Conservation (phyloP, 1,284 basidiomycete species). For the Sanguinoderma infundibulare region DNA sequence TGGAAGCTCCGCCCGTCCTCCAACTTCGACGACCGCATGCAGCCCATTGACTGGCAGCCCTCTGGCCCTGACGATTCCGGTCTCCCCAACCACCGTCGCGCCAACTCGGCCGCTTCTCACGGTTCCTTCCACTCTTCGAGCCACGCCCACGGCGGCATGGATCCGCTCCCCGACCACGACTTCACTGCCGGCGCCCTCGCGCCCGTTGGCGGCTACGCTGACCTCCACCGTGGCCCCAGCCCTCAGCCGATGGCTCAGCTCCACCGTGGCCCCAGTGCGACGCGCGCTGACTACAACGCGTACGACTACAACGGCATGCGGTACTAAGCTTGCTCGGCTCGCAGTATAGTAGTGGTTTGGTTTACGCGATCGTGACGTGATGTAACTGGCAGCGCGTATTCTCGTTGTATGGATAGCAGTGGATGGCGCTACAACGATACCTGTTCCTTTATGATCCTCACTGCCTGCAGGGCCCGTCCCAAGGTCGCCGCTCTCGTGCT, state of each 20-base stretch:
- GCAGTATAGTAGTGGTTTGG: neutral
- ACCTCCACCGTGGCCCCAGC: slow-evolving; percentile 70
- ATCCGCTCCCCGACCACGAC: slow-evolving; percentile 73
- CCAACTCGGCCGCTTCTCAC: slow-evolving; percentile 57
- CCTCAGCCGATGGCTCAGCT: slow-evolving; percentile 69
- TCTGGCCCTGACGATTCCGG: slow-evolving; percentile 48
- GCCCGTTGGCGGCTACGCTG: slow-evolving; percentile 78
- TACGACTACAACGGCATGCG: slow-evolving; percentile 38
- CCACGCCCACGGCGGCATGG: slow-evolving; percentile 44
- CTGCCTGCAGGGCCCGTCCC: slow-evolving; percentile 2
- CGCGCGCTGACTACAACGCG: slow-evolving; percentile 55
- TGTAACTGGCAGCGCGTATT: slow-evolving; percentile 21
- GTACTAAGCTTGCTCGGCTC: slow-evolving; percentile 26
- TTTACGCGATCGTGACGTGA: slow-evolving; percentile 5
- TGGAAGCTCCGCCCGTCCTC: slow-evolving; percentile 86
- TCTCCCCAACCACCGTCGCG: slow-evolving; percentile 54
- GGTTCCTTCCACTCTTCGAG: slow-evolving; percentile 71
- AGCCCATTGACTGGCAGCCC: slow-evolving; percentile 84
- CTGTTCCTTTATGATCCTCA: slow-evolving; percentile 18
- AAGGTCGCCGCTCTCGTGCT: neutral
- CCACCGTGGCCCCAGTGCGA: slow-evolving; percentile 46
- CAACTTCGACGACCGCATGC: slow-evolving; percentile 82
- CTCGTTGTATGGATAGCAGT: slow-evolving; percentile 31
- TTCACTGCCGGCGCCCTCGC: slow-evolving; percentile 76
- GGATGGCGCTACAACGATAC: slow-evolving; percentile 30